Base-by-base conservation (phyloP, 768 basidiomycete genomes). In the Mycena epipterygia region DNA sequence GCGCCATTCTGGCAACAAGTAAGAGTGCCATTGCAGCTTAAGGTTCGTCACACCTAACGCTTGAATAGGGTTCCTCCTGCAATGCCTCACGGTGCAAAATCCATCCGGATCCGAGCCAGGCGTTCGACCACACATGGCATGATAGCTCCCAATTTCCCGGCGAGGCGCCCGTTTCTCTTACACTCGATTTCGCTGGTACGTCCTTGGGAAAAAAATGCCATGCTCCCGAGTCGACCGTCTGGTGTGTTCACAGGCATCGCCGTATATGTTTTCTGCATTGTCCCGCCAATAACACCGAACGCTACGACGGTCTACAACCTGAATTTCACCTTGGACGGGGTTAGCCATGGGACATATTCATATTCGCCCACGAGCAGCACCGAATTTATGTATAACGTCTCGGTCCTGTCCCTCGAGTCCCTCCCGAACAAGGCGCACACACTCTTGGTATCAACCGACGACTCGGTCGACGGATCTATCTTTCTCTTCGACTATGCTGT, bases 401-500 rank as follows among this genome's bases (percentile, higher is more conserved):
- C 71, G 16, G 71, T 56, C 30, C 61, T 72, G 7, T 44, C 62
- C 32, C 65, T 72, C 19, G 44, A 48, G 17, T 49, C 48, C 8
- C 62, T 72, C 9, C 12, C 46, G n/a, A 72, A 72, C 51, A 23
- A 29, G 16, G 23, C 48, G 5, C 71, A 72, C 52, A 48, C 41
- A 7, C 67, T 72, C 27, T 17, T 41, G 8, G 41, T 72, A 17
- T 60, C 67, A 7, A 72, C 71, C 17, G 61, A 72, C 51, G 58
- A 68, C 58, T 30, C 56, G 13, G 25, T 37, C 23, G 13, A 59
- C n/a, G 68, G 68, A 0, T 68, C 67, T 13, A 46, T 56, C n/a
- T 68, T 72, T 19, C 48, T 72, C 17, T 72, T 72, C 37, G 71
- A 72, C 52, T 72, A 72, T 33, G 71, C 67, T 5, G 63, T 72